Base-by-base conservation (phyloP, 2,329 filamentous ascomycete genomes). In the Diaporthe sp. region DNA sequence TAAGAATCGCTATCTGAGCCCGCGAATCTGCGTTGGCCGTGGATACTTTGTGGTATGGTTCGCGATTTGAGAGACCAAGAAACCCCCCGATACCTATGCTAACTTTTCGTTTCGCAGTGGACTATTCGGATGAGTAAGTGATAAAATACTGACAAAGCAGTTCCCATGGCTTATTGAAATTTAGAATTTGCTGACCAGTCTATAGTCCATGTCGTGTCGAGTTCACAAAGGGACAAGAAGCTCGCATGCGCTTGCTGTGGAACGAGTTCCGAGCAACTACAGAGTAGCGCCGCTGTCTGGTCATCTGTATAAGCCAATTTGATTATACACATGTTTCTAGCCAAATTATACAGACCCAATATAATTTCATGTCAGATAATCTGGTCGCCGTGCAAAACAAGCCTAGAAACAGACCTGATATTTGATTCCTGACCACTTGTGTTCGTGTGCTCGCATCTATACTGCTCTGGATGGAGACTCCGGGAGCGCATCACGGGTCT, bases 51-150 rank as follows among this genome's bases (percentile, higher is more conserved):
- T 17, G 3, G 10, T 12, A 19, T 17, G 13, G 9, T 51, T 37
- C 46, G 6, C 19, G 2, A 0, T 19, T 53, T n/a, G 1, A 12
- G 62, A 10, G n/a, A 49, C 28, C 3, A n/a, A 49, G 17, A 22
- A 44, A 44, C 7, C 15, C 3, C 19, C 39, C 3, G 28, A 39
- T 39, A 53, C 13, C 12, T 22, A 12, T 22, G 9, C 65, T 68
- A 22, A 68, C n/a, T 12, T 28, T 51, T 25, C 19, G 31, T 28
- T 53, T 10, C 28, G 17, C 13, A 68, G 65, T 68, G 65, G 65
- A 68, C 34, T 68, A 68, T 39, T 68, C 65, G 34, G 65, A 68
- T 8, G 65, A 68, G 62, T 68, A 39, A 68, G 62, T 46, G 15
- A 22, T 2, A 62, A 22, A 6, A 62, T 13, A 62, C 39, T 19